phyloP scores from a whole-genome alignment of 208 protist genomes.

The Leishmania amazonensis region DNA sequence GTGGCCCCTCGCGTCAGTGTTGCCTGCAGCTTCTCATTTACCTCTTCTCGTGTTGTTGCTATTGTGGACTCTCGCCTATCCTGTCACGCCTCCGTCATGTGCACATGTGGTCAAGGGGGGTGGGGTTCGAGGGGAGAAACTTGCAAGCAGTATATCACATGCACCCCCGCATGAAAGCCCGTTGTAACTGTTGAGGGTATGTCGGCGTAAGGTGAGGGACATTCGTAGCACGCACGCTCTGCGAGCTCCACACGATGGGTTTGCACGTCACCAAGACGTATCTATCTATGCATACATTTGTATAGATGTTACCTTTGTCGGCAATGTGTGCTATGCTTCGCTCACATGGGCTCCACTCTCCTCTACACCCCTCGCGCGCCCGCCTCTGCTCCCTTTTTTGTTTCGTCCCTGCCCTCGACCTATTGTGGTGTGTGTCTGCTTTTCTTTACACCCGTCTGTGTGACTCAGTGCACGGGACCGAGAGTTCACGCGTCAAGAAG shows the following conservation, averaged over 20 bases:
- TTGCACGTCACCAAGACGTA: not conserved
- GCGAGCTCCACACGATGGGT: not conserved
- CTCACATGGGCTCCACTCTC: not conserved
- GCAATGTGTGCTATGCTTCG: not conserved
- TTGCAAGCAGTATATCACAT: not conserved
- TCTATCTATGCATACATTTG: conserved; percentile 19
- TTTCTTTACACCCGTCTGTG: not conserved
- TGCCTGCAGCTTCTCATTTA: not conserved
- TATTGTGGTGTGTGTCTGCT: not conserved
- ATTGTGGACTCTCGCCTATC: not conserved
- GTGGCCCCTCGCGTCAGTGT: not conserved
- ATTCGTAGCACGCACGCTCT: not conserved
- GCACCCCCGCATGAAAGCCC: too few relatives aligned
- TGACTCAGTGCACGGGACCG: not conserved
- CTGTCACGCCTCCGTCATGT: not conserved
- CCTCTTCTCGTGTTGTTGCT: not conserved
- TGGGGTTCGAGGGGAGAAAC: not conserved
- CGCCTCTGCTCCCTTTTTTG: not conserved
- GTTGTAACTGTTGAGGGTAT: not conserved
- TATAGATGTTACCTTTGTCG: not conserved
- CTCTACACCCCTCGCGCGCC: not conserved
- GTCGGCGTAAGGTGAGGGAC: not conserved
- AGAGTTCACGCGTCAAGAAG: not conserved
- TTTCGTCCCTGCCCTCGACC: not conserved
- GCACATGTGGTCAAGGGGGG: not conserved